A percentile compares a stretch with the other conserved stretches of the same genome.
Conservation (phyloP, 805 yeast genomes). For the Candida endomychidarum region DNA sequence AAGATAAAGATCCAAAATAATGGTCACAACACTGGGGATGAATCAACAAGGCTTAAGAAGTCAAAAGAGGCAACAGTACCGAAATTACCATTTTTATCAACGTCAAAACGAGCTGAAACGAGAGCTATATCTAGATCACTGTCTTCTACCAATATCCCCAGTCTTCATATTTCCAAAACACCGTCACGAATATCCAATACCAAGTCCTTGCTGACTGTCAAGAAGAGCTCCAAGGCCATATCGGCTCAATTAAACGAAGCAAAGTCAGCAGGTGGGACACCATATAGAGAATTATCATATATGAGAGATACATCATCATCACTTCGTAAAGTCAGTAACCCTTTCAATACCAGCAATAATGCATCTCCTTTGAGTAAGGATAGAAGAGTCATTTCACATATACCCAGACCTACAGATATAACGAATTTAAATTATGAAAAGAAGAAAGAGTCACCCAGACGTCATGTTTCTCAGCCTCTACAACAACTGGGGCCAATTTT, state of each 20-base stretch:
- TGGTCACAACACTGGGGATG: neutral
- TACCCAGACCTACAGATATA: conserved; percentile 20
- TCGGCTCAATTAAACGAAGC: conserved; percentile 8
- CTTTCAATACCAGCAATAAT: conserved; percentile 15
- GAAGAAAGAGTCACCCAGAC: conserved; percentile 7
- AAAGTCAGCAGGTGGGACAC: conserved; percentile 11
- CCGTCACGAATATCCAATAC: conserved; percentile 9
- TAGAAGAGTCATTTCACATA: conserved; percentile 7
- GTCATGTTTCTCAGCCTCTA: conserved; percentile 9
- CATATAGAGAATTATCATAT: conserved; percentile 27
- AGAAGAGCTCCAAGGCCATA: conserved; percentile 1
- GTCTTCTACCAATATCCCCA: conserved; percentile 9
- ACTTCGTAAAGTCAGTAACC: conserved; percentile 25
- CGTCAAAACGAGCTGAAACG: conserved; percentile 18
- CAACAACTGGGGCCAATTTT: too few relatives aligned
- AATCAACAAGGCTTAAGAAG: neutral
- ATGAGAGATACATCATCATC: conserved; percentile 42
- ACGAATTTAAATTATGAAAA: conserved; percentile 19
- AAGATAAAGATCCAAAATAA: conserved; percentile 12
- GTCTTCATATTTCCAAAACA: conserved; percentile 12
- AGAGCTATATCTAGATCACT: conserved; percentile 11
- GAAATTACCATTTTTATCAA: conserved; percentile 13
- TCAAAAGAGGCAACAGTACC: conserved; percentile 10
- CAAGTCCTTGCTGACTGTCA: conserved; percentile 8
- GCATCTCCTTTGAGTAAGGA: conserved; percentile 1